These are phyloP conservation scores for Tephrocybe sp. DNA, from an alignment of 768 basidiomycete genomes.

Conservation along the genomic window DNA sequence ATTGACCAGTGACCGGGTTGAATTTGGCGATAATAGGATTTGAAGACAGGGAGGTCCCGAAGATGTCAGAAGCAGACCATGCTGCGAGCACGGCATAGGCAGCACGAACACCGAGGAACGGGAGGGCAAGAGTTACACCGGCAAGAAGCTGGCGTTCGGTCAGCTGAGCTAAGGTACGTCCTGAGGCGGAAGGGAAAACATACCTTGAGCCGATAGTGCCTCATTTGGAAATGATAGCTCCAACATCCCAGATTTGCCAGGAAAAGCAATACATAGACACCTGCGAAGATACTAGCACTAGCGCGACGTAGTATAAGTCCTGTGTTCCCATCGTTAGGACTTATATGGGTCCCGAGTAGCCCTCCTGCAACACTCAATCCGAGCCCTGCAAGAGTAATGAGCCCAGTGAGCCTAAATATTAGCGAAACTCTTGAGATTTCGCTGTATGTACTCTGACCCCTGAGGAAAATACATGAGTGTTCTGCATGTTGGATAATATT, in stretches of 20 bases:
- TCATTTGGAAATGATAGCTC: conserved; percentile 44
- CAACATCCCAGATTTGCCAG: conserved; percentile 39
- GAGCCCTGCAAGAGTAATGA: conserved; percentile 35
- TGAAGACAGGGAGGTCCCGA: conserved; percentile 32
- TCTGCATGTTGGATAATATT: neutral
- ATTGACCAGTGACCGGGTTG: conserved; percentile 54
- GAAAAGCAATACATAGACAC: conserved; percentile 36
- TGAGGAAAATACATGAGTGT: conserved; percentile 24
- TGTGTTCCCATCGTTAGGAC: conserved; percentile 26
- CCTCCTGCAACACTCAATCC: conserved; percentile 45
- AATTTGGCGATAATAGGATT: conserved; percentile 49
- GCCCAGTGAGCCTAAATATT: conserved; percentile 33
- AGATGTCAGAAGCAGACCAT: conserved; percentile 50
- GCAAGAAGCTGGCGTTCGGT: conserved; percentile 44
- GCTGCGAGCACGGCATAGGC: conserved; percentile 58
- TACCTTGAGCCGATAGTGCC: conserved; percentile 44
- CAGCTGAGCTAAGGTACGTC: neutral
- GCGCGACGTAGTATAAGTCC: conserved; percentile 41
- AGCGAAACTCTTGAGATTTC: conserved; percentile 41
- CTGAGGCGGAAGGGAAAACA: conserved; percentile 15
- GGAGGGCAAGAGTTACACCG: conserved; percentile 53
- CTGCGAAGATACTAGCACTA: conserved; percentile 40
- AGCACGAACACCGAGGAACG: conserved; percentile 56
- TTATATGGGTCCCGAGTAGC: conserved; percentile 36
- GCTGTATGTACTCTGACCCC: conserved; percentile 51